phyloP scores from a whole-genome alignment of 257 asterid species.

The Catharanthus roseus region DNA sequence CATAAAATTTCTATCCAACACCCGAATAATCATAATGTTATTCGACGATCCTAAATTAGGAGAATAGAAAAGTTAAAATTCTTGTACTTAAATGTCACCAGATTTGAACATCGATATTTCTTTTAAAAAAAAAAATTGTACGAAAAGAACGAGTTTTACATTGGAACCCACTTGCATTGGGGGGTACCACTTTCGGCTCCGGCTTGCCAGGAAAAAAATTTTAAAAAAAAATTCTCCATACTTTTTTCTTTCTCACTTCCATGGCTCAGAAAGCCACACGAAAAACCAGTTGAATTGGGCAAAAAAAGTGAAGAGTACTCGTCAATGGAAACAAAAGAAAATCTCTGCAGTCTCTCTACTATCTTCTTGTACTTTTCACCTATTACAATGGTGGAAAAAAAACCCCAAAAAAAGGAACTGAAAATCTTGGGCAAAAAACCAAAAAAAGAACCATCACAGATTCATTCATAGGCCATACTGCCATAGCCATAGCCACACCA shows the following conservation, averaged over 20 bases:
- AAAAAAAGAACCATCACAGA: constrained; percentile 12
- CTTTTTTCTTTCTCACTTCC: constrained; percentile 4
- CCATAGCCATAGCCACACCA: constrained; percentile 15
- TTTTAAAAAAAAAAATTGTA: no score
- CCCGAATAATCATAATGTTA: no score
- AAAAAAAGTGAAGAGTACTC: neutral
- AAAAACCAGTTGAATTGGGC: neutral
- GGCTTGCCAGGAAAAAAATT: constrained; percentile 20
- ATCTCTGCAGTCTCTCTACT: neutral
- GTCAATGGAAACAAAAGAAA: neutral
- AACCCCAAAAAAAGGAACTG: constrained; percentile 13
- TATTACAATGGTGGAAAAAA: neutral
- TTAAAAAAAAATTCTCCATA: constrained; percentile 13
- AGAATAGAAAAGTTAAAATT: no score
- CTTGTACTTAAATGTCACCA: no score
- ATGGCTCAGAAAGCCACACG: constrained; percentile 11
- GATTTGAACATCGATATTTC: no score
- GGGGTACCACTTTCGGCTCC: constrained; percentile 13
- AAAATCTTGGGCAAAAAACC: constrained; percentile 8
- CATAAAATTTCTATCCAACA: no score
- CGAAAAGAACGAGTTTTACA: no score
- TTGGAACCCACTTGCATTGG: constrained; percentile 13
- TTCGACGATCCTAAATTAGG: no score
- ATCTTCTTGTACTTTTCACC: neutral
- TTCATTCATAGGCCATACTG: no score